Base-by-base conservation (phyloP, 2,329 filamentous ascomycete genomes). In the Pestalotiopsis sp. region DNA sequence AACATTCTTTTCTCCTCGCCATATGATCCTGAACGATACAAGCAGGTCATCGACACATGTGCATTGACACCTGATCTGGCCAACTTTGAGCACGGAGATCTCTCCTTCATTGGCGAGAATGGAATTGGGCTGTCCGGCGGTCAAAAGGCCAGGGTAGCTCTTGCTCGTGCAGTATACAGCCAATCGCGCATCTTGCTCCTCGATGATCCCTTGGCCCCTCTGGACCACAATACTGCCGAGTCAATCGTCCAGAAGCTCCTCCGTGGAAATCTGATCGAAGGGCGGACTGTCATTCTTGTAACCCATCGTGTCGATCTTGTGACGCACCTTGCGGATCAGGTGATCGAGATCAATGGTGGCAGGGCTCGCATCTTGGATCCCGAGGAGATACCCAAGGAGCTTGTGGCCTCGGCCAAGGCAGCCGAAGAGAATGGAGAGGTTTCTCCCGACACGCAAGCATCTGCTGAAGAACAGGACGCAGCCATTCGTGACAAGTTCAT, bases 221-320 rank as follows among this genome's bases (percentile, higher is more conserved):
- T 91, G 9, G 89, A 91, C 59, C 88, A 90, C 66, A 83, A 88
- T 35, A 91, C 89, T 0, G 88, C 87, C 0, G 87, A 78, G 76
- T 86, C 75, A 72, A 93, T 82, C 77, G 73, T 97, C 85, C 87
- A 80, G 70, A 87, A 82, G 78, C 85, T 81, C 71, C 83, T 94
- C 64, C 84, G 86, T 22, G 86, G 86, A 0, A 82, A 90, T 0
- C 86, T 91, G 0, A 81, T 86, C 10, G 86, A 88, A 66, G 85
- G 83, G 6, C 86, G 92, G 5, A 92, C 91, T 0, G 90, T 93
- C 0, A 87, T 96, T n/a, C 88, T 94, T 56, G 92, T 95, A 61
- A 94, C 93, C 0, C 92, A 94, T 75, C 85, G 90, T 48, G 90
- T 94, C n/a, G 91, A 94, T 69, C 81, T 97, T 10, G 92, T 94